These are phyloP conservation scores for Apiosordaria backusii DNA, from an alignment of 495 filamentous ascomycete genomes.

Conservation along the genomic window DNA sequence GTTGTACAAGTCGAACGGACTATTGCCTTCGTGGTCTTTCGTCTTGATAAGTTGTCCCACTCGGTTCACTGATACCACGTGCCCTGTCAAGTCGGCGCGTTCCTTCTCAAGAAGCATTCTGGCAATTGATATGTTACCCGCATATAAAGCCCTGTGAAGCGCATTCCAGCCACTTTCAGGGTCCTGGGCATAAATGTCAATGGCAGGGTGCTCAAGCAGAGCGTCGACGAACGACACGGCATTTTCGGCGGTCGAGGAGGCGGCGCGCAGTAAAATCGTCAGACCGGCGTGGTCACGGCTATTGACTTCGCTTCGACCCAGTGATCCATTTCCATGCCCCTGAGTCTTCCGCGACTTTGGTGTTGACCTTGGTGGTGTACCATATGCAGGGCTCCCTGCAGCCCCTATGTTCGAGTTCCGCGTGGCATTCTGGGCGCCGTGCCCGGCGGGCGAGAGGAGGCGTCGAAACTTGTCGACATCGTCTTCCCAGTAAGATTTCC, in stretches of 20 bases:
- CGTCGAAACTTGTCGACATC: conserved; percentile 88
- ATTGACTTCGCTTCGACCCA: conserved; percentile 74
- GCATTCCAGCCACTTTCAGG: conserved; percentile 94
- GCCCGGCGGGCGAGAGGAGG: conserved; percentile 65
- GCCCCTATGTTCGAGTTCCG: conserved; percentile 35
- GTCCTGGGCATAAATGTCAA: conserved; percentile 84
- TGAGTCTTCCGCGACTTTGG: conserved; percentile 46
- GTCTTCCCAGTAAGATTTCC: conserved; percentile 94
- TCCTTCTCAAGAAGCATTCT: conserved; percentile 75
- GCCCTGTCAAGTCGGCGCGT: conserved; percentile 56
- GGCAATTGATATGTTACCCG: conserved; percentile 85
- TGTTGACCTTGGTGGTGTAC: conserved; percentile 45
- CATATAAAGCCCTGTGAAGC: conserved; percentile 86
- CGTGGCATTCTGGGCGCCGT: conserved; percentile 46
- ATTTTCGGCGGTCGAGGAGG: conserved; percentile 65
- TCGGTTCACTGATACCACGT: conserved; percentile 40
- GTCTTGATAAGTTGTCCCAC: conserved; percentile 77
- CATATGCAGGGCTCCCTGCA: conserved; percentile 26
- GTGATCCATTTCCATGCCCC: conserved; percentile 32
- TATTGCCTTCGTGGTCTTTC: conserved; percentile 92
- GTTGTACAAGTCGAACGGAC: conserved; percentile 87
- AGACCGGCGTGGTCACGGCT: conserved; percentile 71
- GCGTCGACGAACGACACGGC: conserved; percentile 70
- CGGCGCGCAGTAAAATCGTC: conserved; percentile 82
- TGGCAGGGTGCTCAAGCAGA: conserved; percentile 72